Evolutionary conservation across 2,329 filamentous ascomycete genomes (phyloP), one percentile per base, ranked within the genome.

Genomic region (Helminthosporium solani): DNA sequence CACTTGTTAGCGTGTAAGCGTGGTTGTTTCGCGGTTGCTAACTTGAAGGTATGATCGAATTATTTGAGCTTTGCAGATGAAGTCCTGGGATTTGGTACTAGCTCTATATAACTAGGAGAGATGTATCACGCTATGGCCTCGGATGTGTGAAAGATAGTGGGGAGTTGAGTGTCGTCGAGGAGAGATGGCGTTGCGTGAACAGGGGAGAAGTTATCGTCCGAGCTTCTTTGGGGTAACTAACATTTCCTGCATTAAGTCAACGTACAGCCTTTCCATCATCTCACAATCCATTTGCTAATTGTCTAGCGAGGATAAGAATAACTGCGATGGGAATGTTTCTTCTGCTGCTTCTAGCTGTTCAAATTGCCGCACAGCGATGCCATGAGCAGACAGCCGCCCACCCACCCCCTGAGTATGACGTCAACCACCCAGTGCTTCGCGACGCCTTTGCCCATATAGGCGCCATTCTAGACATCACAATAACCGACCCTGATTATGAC

Each of bases 311-410:
- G 23, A 9, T 9, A 9, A 25, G 23, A 9, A 25, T 9, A 9
- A 9, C 23, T 25, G 9, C 34, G 6, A 25, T 20, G 12, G 25
- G 25, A 14, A 38, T 19, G 15, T 4, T 35, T 3, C 19, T 35
- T 19, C 4, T 35, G 12, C 33, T 35, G 11, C 8, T 28, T n/a
- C 2, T 39, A n/a, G 9, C 23, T 3, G 36, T 20, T 4, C 36
- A 54, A 14, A 57, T 35, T 2, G 44, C 42, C 12, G 61, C 61
- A 7, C 56, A 9, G 23, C 23, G 40, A 37, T 74, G 70, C 50
- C 67, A 64, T 47, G 70, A 72, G 36, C 65, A 67, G 4, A 63
- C 56, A 8, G 57, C 64, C n/a, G 70, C 70, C 6, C 70, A 72
- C 42, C 70, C 68, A n/a, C 53, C 63, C 11, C 70, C 70, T 40